A percentile compares a stretch with the other conserved stretches of the same genome.
These are phyloP conservation scores for Paecilomyces sp. DNA, from an alignment of 2,329 filamentous ascomycete genomes.

Conservation along the genomic window DNA sequence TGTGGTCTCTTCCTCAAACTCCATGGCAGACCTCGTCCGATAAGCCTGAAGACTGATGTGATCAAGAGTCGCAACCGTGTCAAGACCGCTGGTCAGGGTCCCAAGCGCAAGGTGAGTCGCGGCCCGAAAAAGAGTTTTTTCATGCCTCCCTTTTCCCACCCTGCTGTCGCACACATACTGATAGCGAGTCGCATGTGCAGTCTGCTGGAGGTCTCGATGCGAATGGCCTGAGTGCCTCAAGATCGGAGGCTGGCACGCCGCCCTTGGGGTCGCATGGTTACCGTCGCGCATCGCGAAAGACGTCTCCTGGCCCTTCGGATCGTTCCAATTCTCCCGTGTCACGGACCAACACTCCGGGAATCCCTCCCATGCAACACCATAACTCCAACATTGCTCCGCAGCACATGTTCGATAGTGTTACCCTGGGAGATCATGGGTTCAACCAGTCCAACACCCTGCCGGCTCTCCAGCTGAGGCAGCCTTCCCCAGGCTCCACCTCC, in stretches of 20 bases:
- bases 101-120: slow-evolving; percentile 69
- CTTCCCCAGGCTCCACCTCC: slow-evolving; percentile 54
- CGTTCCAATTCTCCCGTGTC: slow-evolving; percentile 72
- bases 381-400: slow-evolving; percentile 63
- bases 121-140: slow-evolving; percentile 11
- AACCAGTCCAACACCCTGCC: slow-evolving; percentile 46
- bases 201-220: slow-evolving; percentile 39
- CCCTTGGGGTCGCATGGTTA: slow-evolving; percentile 51
- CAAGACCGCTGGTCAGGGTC: slow-evolving; percentile 74
- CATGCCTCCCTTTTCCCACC: slow-evolving; percentile 5
- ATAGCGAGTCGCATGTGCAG: slow-evolving; percentile 18
- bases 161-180: slow-evolving; percentile 16
- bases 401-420: slow-evolving; percentile 68
- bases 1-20: slow-evolving; percentile 97
- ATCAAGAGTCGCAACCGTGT: slow-evolving; percentile 99
- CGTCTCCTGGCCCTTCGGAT: slow-evolving; percentile 64
- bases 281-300: slow-evolving; percentile 63
- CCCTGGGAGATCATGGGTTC: slow-evolving; percentile 62
- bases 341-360: slow-evolving; percentile 68
- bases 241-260: slow-evolving; percentile 50
- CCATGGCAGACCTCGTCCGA: slow-evolving; percentile 85
- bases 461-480: slow-evolving; percentile 46
- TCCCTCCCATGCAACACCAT: slow-evolving; percentile 49
- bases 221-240: slow-evolving; percentile 53
- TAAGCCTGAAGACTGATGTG: slow-evolving; percentile 96